Base-by-base conservation (phyloP, 225 moss, liverwort and hornwort species). In the Bryoerythrophyllum caledonicum region DNA sequence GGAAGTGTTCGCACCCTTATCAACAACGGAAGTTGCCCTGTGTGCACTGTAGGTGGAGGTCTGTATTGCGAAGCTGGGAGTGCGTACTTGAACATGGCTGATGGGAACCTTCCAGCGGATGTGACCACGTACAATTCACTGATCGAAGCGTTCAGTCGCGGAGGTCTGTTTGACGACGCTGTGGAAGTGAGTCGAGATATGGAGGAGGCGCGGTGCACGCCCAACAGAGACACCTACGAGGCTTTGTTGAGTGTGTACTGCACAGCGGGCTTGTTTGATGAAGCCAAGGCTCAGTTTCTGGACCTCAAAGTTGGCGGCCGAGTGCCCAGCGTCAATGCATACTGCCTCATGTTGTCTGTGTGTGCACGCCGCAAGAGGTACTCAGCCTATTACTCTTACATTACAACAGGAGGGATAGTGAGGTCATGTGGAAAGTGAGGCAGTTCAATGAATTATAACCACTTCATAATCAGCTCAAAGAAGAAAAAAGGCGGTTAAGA, bases 301-400 rank as follows among this genome's bases (percentile, higher is more conserved):
- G 96, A 96, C 80, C 86, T 96, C 77, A 94, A 96, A 89, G 92
- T 92, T 71, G 96, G 93, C 20, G 89, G 80, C 28, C 74, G 80
- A 76, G 65, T 85, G 63, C 99, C 99, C 23, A 89, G 93, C 71
- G 90, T 93, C 34, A 89, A 85, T 53, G 86, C 95, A 14, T 95
- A 93, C 73, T 99, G 99, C 79, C 89, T 93, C 48, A 95, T 93
- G 95, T 80, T 99, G 23, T 90, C 99, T 34, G 91, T 99, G 27
- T 99, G 95, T 86, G 95, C 95, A 56, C 91, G 99, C 78, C 86
- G 95, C 25, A 99, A 95, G 74, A 91, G 97, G 97, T 93, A 75
- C 19, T 23, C 38, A 38, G 38, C 38, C 38, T 38, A 38, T 38
- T 10, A 38, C 38, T 38, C 38, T 38, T 38, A 38, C 38, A 38